Conservation (phyloP, 2,329 filamentous ascomycete genomes). For the Aspergillus candidus region DNA sequence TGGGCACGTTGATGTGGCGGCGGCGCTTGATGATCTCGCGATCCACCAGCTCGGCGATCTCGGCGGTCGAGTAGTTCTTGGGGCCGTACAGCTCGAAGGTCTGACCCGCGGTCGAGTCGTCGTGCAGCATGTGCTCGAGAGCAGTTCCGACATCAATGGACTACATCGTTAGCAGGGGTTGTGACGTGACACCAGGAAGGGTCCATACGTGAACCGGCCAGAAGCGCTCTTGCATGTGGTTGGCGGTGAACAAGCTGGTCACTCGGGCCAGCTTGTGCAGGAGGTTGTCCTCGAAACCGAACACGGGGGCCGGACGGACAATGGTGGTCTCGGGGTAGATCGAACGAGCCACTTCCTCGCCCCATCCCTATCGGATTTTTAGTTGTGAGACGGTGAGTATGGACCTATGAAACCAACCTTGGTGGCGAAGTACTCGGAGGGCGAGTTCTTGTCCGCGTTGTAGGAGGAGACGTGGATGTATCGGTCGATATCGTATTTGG, state of each 20-base stretch:
- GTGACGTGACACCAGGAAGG: slow-evolving; percentile 4
- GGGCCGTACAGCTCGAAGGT: slow-evolving; percentile 94
- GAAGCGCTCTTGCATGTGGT: slow-evolving; percentile 87
- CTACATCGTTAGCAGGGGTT: slow-evolving; percentile 37
- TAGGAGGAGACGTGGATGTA: slow-evolving; percentile 96
- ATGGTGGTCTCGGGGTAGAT: slow-evolving; percentile 98
- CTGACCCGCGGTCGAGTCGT: slow-evolving; percentile 82
- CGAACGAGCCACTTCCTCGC: slow-evolving; percentile 74
- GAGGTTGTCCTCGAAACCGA: slow-evolving; percentile 90
- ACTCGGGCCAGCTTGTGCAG: slow-evolving; percentile 76
- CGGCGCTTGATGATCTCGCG: slow-evolving; percentile 86
- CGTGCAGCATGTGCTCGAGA: slow-evolving; percentile 81
- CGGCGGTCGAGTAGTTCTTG: slow-evolving; percentile 80
- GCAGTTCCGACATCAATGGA: slow-evolving; percentile 85
- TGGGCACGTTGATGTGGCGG: slow-evolving; percentile 86
- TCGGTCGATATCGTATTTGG: slow-evolving; percentile 96
- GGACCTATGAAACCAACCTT: slow-evolving; percentile 55
- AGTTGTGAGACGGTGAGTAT: slow-evolving; percentile 5
- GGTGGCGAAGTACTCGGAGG: slow-evolving; percentile 83
- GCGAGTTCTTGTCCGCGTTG: slow-evolving; percentile 73
- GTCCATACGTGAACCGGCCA: slow-evolving; percentile 76
- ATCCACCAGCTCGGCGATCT: slow-evolving; percentile 84
- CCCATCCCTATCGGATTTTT: slow-evolving; percentile 52
- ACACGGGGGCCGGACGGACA: slow-evolving; percentile 87
- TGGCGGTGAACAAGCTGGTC: slow-evolving; percentile 79